Conservation (phyloP, 768 basidiomycete genomes). For the Cantharellus cinnabarinus region DNA sequence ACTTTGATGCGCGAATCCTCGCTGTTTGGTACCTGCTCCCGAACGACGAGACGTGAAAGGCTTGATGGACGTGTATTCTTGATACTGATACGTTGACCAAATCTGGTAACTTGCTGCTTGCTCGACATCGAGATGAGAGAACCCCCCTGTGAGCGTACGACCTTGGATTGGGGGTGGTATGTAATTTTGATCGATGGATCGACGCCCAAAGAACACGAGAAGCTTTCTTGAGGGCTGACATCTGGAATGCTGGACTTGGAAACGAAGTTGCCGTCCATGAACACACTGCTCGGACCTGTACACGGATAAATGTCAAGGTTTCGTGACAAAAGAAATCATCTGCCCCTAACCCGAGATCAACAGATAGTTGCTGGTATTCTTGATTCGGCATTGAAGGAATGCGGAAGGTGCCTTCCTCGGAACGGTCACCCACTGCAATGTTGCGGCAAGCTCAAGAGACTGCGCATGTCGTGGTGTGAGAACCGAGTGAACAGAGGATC, state of each 20-base stretch:
- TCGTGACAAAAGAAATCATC: background rate
- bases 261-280: slow-evolving; percentile 10
- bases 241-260: slow-evolving; percentile 8
- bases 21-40: slow-evolving; percentile 9
- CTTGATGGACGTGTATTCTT: slow-evolving; percentile 6
- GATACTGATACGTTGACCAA: slow-evolving; percentile 5
- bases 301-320: slow-evolving; percentile 2
- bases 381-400: background rate
- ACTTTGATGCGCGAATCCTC: slow-evolving; percentile 15
- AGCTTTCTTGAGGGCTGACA: slow-evolving; percentile 7
- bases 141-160: background rate
- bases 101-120: slow-evolving; percentile 6
- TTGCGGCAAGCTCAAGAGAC: slow-evolving; percentile 3
- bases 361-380: background rate
- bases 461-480: background rate
- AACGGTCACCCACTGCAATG: slow-evolving; percentile 9
- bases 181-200: slow-evolving; percentile 8
- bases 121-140: slow-evolving; percentile 1
- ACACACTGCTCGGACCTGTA: slow-evolving; percentile 7
- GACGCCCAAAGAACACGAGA: slow-evolving; percentile 9
- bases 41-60: background rate
- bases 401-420: slow-evolving; percentile 2
- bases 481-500: background rate
- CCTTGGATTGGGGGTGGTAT: slow-evolving; percentile 7
- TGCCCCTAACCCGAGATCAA: background rate